A percentile compares a stretch with the other conserved stretches of the same genome.
These are phyloP conservation scores for Fusarium sp. DNA, from an alignment of 2,329 filamentous ascomycete genomes.

Conservation along the genomic window DNA sequence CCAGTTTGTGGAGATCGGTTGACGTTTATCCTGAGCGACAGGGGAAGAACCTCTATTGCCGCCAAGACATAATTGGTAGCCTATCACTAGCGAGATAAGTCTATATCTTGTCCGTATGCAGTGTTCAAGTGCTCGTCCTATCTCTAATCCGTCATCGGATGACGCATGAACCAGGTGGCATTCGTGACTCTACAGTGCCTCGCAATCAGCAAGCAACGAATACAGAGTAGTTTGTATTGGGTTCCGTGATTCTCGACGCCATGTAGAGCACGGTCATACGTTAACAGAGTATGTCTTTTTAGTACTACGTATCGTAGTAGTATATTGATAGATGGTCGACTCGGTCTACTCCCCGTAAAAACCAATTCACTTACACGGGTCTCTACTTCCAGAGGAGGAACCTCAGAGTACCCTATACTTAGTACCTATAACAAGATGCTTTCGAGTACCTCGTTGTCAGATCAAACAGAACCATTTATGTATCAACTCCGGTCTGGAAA, in stretches of 20 bases:
- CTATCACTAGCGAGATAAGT: not conserved
- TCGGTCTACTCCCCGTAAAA: not conserved
- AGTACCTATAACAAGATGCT: too few relatives aligned
- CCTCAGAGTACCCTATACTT: not conserved
- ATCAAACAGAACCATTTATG: not conserved
- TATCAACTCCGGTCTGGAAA: not conserved
- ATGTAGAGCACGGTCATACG: too few relatives aligned
- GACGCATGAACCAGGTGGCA: too few relatives aligned
- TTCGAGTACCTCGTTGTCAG: not conserved
- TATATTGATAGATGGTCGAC: not conserved
- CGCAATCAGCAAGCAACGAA: too few relatives aligned
- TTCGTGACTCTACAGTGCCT: too few relatives aligned
- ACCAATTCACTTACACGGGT: not conserved
- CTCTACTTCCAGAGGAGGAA: not conserved
- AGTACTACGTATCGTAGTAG: too few relatives aligned
- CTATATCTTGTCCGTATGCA: not conserved
- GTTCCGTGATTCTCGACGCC: too few relatives aligned
- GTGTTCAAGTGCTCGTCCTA: too few relatives aligned
- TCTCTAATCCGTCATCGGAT: too few relatives aligned
- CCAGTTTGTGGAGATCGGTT: conserved; percentile 30
- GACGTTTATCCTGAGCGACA: not conserved
- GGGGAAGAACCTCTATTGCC: not conserved
- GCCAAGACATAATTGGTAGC: not conserved
- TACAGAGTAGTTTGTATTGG: too few relatives aligned
- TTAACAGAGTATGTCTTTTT: too few relatives aligned